Percentiles rank a stretch among this genome's conserved stretches.
These are phyloP conservation scores for Eucalyptus regnans DNA, from an alignment of 345 rosid species.

Conservation along the genomic window DNA sequence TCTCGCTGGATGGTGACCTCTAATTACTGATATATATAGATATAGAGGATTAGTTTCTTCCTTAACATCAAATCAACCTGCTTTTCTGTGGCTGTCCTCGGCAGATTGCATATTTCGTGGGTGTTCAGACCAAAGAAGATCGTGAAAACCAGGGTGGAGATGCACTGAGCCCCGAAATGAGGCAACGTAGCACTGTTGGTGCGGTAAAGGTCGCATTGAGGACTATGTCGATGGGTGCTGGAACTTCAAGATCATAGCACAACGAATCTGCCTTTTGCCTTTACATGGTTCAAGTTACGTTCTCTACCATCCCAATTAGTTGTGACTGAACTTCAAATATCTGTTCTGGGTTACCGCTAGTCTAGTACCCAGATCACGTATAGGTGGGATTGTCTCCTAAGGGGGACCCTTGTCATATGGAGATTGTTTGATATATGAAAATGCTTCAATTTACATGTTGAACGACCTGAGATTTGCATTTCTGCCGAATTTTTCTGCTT, in stretches of 20 bases:
- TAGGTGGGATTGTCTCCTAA: background rate
- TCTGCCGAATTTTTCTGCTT: background rate
- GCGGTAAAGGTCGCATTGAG: slow-evolving; percentile 84
- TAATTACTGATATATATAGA: background rate
- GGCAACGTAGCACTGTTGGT: slow-evolving; percentile 73
- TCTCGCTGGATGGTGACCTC: background rate
- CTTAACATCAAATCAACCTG: background rate
- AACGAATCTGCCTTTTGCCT: background rate
- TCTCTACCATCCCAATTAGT: background rate
- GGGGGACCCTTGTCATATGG: background rate
- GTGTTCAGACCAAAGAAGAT: slow-evolving; percentile 63
- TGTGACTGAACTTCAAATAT: background rate
- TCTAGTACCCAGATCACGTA: background rate
- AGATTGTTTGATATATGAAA: background rate
- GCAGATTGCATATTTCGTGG: slow-evolving; percentile 78
- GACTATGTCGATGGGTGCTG: slow-evolving; percentile 39
- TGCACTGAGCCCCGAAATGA: slow-evolving; percentile 56
- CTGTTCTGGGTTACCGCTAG: background rate
- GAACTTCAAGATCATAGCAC: slow-evolving; percentile 24
- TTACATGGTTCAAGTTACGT: background rate
- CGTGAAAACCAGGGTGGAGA: slow-evolving; percentile 16
- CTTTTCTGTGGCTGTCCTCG: background rate
- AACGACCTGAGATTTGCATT: background rate
- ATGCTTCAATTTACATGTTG: background rate
- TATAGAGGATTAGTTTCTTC: background rate